Evolutionary conservation across 768 basidiomycete species (phyloP).

Genomic region (Coprinopsis sp.): DNA sequence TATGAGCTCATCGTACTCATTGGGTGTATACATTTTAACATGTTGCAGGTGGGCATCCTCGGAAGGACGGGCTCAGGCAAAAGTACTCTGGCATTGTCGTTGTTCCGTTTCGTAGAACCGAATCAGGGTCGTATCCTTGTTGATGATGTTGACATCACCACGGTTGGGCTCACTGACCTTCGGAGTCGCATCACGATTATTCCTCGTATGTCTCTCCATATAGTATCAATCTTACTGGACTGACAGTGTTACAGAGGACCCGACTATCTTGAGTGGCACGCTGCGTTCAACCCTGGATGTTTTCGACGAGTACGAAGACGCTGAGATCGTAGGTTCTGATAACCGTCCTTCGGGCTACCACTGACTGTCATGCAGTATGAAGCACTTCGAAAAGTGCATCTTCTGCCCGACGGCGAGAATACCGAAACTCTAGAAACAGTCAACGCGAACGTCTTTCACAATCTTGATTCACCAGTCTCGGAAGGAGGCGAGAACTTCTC

Average conservation of each 20-base stretch:
- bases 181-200: constrained; percentile 57
- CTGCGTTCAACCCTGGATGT: constrained; percentile 79
- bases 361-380: constrained; percentile 50
- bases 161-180: constrained; percentile 77
- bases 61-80: constrained; percentile 76
- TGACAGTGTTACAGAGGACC: constrained; percentile 59
- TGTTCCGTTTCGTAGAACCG: constrained; percentile 86
- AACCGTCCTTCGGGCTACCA: background rate
- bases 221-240: background rate
- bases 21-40: constrained; percentile 27
- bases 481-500: constrained; percentile 92
- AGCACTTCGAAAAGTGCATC: constrained; percentile 77
- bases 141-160: constrained; percentile 76
- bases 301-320: constrained; percentile 81
- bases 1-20: constrained; percentile 21
- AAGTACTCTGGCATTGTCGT: constrained; percentile 76
- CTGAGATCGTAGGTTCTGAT: constrained; percentile 60
- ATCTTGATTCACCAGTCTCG: constrained; percentile 67
- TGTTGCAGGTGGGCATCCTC: constrained; percentile 56
- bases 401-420: constrained; percentile 54
- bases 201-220: constrained; percentile 44
- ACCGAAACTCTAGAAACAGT: constrained; percentile 44
- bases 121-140: constrained; percentile 68
- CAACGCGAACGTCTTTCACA: constrained; percentile 73
- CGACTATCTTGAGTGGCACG: constrained; percentile 81